A percentile compares a stretch with the other conserved stretches of the same genome.
Conservation (phyloP, 2,329 filamentous ascomycete species). For the Trichoderma sp. region DNA sequence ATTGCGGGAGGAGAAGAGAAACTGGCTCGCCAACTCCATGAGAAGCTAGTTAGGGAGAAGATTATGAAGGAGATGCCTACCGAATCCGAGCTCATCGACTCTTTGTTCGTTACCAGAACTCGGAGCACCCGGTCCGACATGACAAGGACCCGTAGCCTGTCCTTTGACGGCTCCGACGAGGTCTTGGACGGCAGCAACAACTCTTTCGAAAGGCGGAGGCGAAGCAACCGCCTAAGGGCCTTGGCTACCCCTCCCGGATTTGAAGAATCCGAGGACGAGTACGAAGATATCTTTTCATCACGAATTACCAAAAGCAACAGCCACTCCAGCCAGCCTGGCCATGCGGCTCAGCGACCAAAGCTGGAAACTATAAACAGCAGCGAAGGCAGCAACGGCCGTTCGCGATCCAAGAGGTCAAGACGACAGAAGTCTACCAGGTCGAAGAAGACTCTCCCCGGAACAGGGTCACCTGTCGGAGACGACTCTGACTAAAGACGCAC, state of each 20-base stretch:
- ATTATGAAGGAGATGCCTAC: slow-evolving; percentile 46
- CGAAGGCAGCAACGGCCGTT: slow-evolving; percentile 33
- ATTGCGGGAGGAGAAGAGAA: slow-evolving; percentile 44
- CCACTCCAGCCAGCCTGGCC: slow-evolving; percentile 33
- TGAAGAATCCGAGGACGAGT: slow-evolving; percentile 39
- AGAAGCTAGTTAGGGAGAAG: slow-evolving; percentile 50
- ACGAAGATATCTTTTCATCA: slow-evolving; percentile 31
- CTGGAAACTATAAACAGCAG: slow-evolving; percentile 51
- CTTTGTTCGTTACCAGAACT: slow-evolving; percentile 39
- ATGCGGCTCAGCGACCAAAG: slow-evolving; percentile 45
- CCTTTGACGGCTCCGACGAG: slow-evolving; percentile 41
- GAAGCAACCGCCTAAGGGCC: slow-evolving; percentile 31
- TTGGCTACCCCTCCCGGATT: slow-evolving; percentile 34
- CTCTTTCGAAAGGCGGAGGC: slow-evolving; percentile 32
- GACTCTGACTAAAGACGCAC: slow-evolving; percentile 35
- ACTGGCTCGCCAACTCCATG: slow-evolving; percentile 46
- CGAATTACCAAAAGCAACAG: slow-evolving; percentile 31
- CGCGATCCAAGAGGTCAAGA: slow-evolving; percentile 34
- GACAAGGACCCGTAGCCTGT: slow-evolving; percentile 41
- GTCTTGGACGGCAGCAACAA: slow-evolving; percentile 30
- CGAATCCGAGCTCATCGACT: slow-evolving; percentile 48
- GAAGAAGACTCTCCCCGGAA: slow-evolving; percentile 33
- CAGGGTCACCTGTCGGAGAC: slow-evolving; percentile 42
- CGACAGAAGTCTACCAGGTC: slow-evolving; percentile 34
- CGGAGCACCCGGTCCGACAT: slow-evolving; percentile 35